Base-by-base conservation (phyloP, 2,329 filamentous ascomycete genomes). In the Cadophora malorum region DNA sequence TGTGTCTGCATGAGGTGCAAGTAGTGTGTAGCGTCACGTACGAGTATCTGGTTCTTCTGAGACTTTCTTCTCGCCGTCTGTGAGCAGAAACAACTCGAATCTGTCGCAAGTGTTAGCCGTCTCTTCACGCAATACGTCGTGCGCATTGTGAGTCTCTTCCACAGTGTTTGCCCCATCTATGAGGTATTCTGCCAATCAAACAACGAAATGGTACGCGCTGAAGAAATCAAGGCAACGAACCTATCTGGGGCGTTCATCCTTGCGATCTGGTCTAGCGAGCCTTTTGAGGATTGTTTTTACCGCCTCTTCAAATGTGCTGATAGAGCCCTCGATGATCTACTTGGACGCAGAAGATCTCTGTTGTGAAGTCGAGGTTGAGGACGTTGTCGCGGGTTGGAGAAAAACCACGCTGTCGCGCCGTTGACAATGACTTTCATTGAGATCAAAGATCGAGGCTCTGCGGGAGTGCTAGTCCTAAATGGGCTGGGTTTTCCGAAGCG, bases 51-150 rank as follows among this genome's bases (percentile, higher is more conserved):
- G 86, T 77, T 92, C 91, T 81, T 94, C 90, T 69, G 94, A 91
- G 67, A 97, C 93, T 82, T 97, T 98, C 84, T 95, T 96, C 86
- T 99, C 93, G 70, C 91, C 94, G 60, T 94, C 91, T 50, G 81
- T 87, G 69, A 98, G 91, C 71, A 97, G 83, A 83, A 97, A 98
- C 60, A 96, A 88, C 84, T 98, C 96, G 83, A 96, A 97, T 78
- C 96, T 98, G 71, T 66, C 47, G 7, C 25, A 62, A 16, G 56
- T 56, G 23, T 74, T 69, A 69, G 67, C 56, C 76, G 67, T 33
- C 72, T 3, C 23, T 23, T 61, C 23, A 33, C 6, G 4, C 23
- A n/a, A 38, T 23, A 14, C 31, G 6, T 33, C 4, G 19, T 21
- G 10, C 21, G 33, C 31, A 6, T 4, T 35, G 2, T 7, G 6